Evolutionary conservation across 2,329 filamentous ascomycete genomes (phyloP).

Genomic region (Colletotrichum aenigma): DNA sequence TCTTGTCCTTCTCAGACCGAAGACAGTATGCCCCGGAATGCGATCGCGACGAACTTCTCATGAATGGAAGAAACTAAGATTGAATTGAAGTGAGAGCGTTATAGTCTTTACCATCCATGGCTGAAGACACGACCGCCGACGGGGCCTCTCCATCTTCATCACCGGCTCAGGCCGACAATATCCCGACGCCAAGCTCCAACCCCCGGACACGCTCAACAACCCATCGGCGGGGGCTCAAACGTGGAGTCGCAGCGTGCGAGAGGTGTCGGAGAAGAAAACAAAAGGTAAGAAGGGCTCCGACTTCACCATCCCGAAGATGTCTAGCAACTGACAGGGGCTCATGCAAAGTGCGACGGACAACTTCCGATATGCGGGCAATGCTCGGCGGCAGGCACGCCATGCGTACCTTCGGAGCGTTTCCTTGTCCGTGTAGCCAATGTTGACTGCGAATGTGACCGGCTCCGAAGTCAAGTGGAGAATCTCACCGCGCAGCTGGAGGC

Average conservation of each 20-base stretch:
- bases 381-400: neutral
- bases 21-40: neutral
- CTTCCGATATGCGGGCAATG: slow-evolving; percentile 6
- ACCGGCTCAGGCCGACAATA: neutral
- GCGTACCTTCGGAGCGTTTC: slow-evolving; percentile 8
- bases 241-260: slow-evolving; percentile 7
- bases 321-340: neutral
- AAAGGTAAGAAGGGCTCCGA: neutral
- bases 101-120: neutral
- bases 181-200: neutral
- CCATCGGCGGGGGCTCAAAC: slow-evolving; percentile 1
- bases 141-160: neutral
- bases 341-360: slow-evolving; percentile 7
- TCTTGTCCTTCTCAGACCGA: neutral
- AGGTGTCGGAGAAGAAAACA: slow-evolving; percentile 12
- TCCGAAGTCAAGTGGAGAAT: neutral
- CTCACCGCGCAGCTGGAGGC: neutral
- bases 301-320: neutral
- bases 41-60: neutral
- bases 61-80: fast-evolving
- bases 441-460: neutral
- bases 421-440: neutral
- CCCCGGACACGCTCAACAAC: neutral
- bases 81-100: neutral
- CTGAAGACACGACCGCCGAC: neutral